phyloP scores from a whole-genome alignment of 2,329 filamentous ascomycete genomes.

The Ophioceras dolichostomum region DNA sequence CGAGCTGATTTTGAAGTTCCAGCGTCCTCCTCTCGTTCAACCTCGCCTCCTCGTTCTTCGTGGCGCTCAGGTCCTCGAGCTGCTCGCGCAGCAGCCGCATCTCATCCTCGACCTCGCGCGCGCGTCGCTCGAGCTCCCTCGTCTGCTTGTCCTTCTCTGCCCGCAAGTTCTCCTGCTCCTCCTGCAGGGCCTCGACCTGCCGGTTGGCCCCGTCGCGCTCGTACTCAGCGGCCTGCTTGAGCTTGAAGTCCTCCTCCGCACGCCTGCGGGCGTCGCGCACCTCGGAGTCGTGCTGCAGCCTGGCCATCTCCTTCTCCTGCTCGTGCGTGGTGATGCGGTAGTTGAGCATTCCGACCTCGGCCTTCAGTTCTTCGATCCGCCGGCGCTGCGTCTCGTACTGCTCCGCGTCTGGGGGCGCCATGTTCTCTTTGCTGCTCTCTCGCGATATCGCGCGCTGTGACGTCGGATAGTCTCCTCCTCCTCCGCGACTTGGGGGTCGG shows the following conservation, averaged over 20 bases:
- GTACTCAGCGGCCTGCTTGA: constrained; percentile 45
- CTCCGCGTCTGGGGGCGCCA: constrained; percentile 44
- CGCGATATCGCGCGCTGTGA: constrained; percentile 34
- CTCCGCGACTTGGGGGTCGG: background rate
- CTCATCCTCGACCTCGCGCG: constrained; percentile 61
- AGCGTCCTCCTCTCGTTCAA: constrained; percentile 39
- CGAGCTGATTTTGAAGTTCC: constrained; percentile 40
- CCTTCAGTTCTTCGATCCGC: constrained; percentile 67
- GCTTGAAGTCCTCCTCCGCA: constrained; percentile 76
- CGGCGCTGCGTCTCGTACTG: constrained; percentile 45
- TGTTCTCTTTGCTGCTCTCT: constrained; percentile 48
- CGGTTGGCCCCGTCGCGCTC: constrained; percentile 36
- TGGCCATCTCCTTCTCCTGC: constrained; percentile 73
- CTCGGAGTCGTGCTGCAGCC: constrained; percentile 72
- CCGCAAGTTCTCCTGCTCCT: constrained; percentile 39
- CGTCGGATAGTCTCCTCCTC: background rate
- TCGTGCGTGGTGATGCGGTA: constrained; percentile 82
- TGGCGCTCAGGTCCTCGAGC: constrained; percentile 54
- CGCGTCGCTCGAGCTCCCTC: constrained; percentile 53
- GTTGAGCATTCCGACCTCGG: constrained; percentile 74
- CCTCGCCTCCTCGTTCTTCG: constrained; percentile 59
- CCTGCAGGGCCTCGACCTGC: constrained; percentile 35
- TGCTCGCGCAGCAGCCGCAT: constrained; percentile 68
- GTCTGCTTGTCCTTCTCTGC: constrained; percentile 41
- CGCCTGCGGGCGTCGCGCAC: constrained; percentile 66